Percentiles rank a stretch among this genome's conserved stretches.
phyloP scores from a whole-genome alignment of 257 asterid species.

The Henckelia pumila region DNA sequence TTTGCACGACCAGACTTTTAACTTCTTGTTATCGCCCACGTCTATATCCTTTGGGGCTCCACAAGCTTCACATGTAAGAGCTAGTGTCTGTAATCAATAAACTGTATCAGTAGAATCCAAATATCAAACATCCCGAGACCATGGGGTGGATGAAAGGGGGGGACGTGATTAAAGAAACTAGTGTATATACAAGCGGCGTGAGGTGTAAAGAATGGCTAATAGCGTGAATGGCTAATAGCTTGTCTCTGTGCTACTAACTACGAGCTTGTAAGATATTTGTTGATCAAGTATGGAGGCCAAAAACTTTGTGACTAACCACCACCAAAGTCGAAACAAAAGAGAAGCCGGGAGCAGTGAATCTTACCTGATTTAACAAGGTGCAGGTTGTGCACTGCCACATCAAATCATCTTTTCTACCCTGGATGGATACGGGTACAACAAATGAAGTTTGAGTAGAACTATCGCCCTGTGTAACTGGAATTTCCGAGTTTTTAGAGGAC shows the following conservation, averaged over 20 bases:
- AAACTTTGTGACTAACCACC: conserved; percentile 5
- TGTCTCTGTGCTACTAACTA: background rate
- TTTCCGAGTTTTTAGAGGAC: conserved; percentile 38
- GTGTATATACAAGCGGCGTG: background rate
- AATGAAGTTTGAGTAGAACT: conserved; percentile 22
- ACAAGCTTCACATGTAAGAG: conserved; percentile 63
- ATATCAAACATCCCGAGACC: background rate
- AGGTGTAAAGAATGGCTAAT: conserved; percentile 14
- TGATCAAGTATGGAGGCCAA: conserved; percentile 3
- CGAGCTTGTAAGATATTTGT: background rate
- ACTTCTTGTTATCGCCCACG: conserved; percentile 27
- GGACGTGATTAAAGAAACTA: background rate
- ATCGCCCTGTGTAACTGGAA: conserved; percentile 18
- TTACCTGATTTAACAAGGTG: conserved; percentile 66
- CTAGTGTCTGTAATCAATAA: conserved; percentile 43
- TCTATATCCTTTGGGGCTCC: conserved; percentile 43
- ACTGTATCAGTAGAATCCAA: background rate
- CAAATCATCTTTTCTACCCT: conserved; percentile 30
- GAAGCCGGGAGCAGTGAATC: conserved; percentile 10
- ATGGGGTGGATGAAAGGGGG: background rate
- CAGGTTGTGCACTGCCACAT: conserved; percentile 66
- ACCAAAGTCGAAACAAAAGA: background rate
- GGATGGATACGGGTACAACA: conserved; percentile 27
- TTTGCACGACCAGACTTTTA: conserved; percentile 70
- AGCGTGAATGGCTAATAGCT: too few relatives aligned